Percentiles rank a stretch among this genome's conserved stretches.
Evolutionary conservation across 306 rosid species (phyloP).

Genomic region (Cercis canadensis): DNA sequence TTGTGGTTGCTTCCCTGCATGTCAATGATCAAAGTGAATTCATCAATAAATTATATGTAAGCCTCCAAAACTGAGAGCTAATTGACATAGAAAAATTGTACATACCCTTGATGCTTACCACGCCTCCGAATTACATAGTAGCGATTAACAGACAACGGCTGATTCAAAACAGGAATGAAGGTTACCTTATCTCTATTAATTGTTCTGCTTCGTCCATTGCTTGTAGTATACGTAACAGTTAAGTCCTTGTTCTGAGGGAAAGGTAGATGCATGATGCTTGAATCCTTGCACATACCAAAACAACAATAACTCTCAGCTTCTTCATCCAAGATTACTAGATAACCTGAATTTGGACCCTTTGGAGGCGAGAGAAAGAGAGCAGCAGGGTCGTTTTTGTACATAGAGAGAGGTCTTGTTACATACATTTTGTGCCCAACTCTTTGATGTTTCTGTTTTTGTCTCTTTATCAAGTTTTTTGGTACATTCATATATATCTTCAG

Average conservation of each 20-base stretch:
- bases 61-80: no score
- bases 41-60: no score
- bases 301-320: not conserved
- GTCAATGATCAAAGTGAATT: not conserved
- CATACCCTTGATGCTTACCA: conserved; percentile 31
- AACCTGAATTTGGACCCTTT: not conserved
- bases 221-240: not conserved
- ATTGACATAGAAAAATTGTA: no score
- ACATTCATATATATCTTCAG: no score
- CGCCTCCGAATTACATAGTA: not conserved
- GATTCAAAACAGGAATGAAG: conserved; percentile 27
- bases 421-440: not conserved
- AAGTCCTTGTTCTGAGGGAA: conserved; percentile 17
- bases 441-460: no score
- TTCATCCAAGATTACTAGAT: conserved; percentile 6
- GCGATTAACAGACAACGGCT: conserved; percentile 1
- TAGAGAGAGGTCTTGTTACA: conserved; percentile 6
- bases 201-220: not conserved
- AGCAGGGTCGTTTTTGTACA: not conserved
- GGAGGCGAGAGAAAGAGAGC: not conserved
- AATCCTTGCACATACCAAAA: conserved; percentile 4
- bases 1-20: conserved; percentile 48
- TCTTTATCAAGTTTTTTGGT: no score
- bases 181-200: not conserved
- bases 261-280: not conserved